A percentile compares a stretch with the other conserved stretches of the same genome.
Evolutionary conservation across 306 rosid species (phyloP).

Genomic region (Malus fusca): DNA sequence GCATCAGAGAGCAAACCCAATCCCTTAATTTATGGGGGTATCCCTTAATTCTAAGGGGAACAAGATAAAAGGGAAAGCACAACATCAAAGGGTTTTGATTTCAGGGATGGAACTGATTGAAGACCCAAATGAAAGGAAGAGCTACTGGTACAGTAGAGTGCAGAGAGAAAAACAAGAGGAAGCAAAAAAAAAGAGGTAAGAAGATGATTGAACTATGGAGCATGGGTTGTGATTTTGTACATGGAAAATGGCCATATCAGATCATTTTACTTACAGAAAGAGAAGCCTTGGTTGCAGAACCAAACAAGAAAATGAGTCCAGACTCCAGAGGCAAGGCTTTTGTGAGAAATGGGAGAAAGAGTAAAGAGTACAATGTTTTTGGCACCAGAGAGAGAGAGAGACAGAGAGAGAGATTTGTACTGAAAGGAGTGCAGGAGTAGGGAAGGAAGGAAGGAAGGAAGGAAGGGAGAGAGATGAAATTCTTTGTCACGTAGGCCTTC

Average conservation of each 20-base stretch:
- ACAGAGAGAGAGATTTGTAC: conserved; percentile 17
- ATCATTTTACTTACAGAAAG: conserved; percentile 14
- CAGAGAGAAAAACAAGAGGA: conserved; percentile 21
- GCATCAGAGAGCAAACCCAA: not conserved
- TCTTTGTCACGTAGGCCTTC: conserved; percentile 35
- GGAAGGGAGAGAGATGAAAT: conserved; percentile 15
- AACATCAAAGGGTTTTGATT: conserved; percentile 13
- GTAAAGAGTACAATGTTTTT: conserved; percentile 21
- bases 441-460: not conserved
- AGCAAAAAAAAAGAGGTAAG: conserved; percentile 25
- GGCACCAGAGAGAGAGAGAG: conserved; percentile 20
- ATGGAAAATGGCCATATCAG: conserved; percentile 19
- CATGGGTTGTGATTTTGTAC: conserved; percentile 20
- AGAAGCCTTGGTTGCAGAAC: conserved; percentile 9
- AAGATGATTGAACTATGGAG: conserved; percentile 26
- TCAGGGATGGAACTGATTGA: conserved; percentile 11
- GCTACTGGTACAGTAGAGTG: not conserved
- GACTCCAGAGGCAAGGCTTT: conserved; percentile 11
- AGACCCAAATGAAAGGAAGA: conserved; percentile 14
- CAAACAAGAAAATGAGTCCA: conserved; percentile 29
- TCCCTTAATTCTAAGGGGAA: not conserved
- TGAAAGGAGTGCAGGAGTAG: not conserved
- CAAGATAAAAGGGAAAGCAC: not conserved
- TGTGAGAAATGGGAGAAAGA: conserved; percentile 13
- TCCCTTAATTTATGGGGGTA: not conserved